phyloP scores from a whole-genome alignment of 345 rosid species.

The Microcos paniculata region DNA sequence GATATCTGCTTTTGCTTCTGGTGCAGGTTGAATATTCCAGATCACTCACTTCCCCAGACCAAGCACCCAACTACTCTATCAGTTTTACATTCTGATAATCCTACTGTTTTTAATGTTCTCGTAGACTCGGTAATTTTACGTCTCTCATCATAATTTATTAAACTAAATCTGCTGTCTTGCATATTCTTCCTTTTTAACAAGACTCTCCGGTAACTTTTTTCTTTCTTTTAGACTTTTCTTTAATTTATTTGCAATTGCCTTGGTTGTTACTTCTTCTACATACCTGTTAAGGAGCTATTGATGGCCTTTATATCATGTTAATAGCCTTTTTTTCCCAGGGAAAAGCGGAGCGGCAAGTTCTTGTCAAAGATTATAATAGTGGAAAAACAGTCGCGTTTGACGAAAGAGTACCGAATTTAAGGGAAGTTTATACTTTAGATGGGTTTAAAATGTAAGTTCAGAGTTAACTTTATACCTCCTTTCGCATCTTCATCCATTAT shows the following conservation, averaged over 20 bases:
- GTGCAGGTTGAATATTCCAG: constrained; percentile 70
- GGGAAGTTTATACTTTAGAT: constrained; percentile 83
- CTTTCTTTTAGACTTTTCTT: neutral
- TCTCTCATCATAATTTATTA: neutral
- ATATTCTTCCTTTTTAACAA: neutral
- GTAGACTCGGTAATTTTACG: constrained; percentile 74
- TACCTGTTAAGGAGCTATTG: neutral
- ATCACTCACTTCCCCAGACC: constrained; percentile 79
- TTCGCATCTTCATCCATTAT: neutral
- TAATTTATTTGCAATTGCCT: neutral
- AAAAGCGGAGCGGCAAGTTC: constrained; percentile 84
- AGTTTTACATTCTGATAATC: constrained; percentile 64
- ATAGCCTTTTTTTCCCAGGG: constrained; percentile 46
- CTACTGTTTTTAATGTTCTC: constrained; percentile 82
- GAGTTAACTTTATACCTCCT: constrained; percentile 6
- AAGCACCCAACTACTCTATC: constrained; percentile 78
- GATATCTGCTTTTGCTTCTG: constrained; percentile 23
- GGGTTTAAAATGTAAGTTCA: constrained; percentile 78
- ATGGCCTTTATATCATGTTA: neutral
- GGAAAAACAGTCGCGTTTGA: constrained; percentile 90
- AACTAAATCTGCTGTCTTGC: neutral
- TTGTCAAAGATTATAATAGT: constrained; percentile 76
- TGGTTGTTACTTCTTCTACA: neutral
- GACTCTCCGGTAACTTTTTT: neutral
- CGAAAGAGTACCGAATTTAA: constrained; percentile 60